These are phyloP conservation scores for Citropsis articulata DNA, from an alignment of 345 rosid genomes.

Conservation along the genomic window DNA sequence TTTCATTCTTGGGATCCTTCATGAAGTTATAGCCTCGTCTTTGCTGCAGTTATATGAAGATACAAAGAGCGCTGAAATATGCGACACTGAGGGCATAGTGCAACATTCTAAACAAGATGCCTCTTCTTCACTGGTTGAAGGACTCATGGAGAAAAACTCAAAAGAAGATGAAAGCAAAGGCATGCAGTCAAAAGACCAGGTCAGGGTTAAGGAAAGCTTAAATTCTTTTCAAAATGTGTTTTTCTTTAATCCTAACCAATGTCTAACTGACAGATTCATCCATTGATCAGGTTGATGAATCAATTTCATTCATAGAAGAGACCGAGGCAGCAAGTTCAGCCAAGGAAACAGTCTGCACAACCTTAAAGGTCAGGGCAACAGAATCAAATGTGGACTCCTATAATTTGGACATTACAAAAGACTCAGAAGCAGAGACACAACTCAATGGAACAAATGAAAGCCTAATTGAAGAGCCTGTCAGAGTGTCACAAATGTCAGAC, in stretches of 20 bases:
- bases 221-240: neutral
- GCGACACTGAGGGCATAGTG: neutral
- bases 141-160: neutral
- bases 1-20: neutral
- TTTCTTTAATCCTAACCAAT: neutral
- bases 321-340: conserved; percentile 18
- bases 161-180: conserved; percentile 15
- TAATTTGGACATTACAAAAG: conserved; percentile 1
- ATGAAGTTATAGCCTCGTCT: neutral
- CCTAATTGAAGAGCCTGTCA: neutral
- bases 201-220: neutral
- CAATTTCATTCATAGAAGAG: conserved; percentile 12
- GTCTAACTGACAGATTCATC: conserved; percentile 1
- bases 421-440: conserved; percentile 8
- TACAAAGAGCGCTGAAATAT: neutral
- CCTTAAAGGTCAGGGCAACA: conserved; percentile 5
- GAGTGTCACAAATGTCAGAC: neutral
- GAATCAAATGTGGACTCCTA: conserved; percentile 11
- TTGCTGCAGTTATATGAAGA: conserved; percentile 24
- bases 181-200: conserved; percentile 19
- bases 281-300: conserved; percentile 23
- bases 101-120: conserved; percentile 5
- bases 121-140: neutral
- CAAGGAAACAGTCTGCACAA: conserved; percentile 10
- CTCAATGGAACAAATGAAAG: conserved; percentile 9